These are phyloP conservation scores for Penicillium palitans DNA, from an alignment of 2,329 filamentous ascomycete genomes.

Conservation along the genomic window DNA sequence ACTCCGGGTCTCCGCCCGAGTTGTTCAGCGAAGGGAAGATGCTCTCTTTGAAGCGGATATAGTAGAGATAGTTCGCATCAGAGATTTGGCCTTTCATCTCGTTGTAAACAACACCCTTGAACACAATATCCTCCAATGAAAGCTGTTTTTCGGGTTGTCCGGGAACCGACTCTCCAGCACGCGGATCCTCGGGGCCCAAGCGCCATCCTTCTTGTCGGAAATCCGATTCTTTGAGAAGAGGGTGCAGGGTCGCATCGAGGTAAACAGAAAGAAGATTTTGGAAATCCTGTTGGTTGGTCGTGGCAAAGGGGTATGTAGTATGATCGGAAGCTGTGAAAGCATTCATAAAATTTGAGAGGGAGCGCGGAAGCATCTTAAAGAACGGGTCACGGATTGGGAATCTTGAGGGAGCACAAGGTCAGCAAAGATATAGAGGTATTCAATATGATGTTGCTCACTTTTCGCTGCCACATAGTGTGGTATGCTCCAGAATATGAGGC, in stretches of 20 bases:
- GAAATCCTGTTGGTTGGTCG: slow-evolving; percentile 92
- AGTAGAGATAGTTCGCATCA: slow-evolving; percentile 92
- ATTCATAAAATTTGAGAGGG: slow-evolving; percentile 99
- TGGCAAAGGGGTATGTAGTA: slow-evolving; percentile 96
- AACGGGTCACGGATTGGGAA: slow-evolving; percentile 98
- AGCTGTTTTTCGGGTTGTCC: slow-evolving; percentile 57
- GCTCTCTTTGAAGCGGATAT: slow-evolving; percentile 91
- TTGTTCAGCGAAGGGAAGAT: slow-evolving; percentile 95
- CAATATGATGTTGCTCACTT: slow-evolving; percentile 58
- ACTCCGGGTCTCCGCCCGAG: slow-evolving; percentile 92
- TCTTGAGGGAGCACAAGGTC: slow-evolving; percentile 47
- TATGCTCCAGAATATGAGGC: slow-evolving; percentile 96
- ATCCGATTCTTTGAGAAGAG: slow-evolving; percentile 83
- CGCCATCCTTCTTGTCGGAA: slow-evolving; percentile 98
- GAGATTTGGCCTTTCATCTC: slow-evolving; percentile 99
- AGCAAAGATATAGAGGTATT: slow-evolving; percentile 3
- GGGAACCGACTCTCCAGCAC: slow-evolving; percentile 52
- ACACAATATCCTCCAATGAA: slow-evolving; percentile 66
- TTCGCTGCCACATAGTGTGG: slow-evolving; percentile 90
- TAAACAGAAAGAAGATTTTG: slow-evolving; percentile 96
- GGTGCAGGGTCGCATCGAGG: slow-evolving; percentile 88
- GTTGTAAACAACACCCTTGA: slow-evolving; percentile 98
- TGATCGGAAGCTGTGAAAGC: slow-evolving; percentile 96
- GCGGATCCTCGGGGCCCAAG: slow-evolving; percentile 85
- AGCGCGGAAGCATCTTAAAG: slow-evolving; percentile 99